A percentile compares a stretch with the other conserved stretches of the same genome.
These are phyloP conservation scores for Gynandropsis gynandra DNA, from an alignment of 345 rosid species.

Conservation along the genomic window DNA sequence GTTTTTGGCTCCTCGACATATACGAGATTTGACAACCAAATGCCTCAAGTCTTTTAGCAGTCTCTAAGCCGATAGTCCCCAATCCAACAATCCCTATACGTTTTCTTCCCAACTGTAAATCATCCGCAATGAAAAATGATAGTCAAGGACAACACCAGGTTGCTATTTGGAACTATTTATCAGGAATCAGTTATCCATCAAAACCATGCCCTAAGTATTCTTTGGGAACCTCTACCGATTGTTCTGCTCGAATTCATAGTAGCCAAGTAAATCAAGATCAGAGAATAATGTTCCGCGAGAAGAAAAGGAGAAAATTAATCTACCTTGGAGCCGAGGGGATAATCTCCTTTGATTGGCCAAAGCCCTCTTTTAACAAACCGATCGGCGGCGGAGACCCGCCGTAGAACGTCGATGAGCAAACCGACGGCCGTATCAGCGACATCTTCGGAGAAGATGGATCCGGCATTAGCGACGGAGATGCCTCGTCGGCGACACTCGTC, in stretches of 20 bases:
- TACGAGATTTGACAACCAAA: conserved; percentile 39
- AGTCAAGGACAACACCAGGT: too few species aligned
- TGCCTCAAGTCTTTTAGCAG: conserved; percentile 25
- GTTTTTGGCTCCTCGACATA: conserved; percentile 33
- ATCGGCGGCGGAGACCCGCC: conserved; percentile 32
- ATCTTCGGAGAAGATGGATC: conserved; percentile 31
- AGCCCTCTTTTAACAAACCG: conserved; percentile 28
- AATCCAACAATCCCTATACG: conserved; percentile 46
- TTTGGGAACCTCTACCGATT: too few species aligned
- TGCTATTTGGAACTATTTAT: too few species aligned
- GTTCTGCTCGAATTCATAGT: too few species aligned
- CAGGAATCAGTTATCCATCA: too few species aligned
- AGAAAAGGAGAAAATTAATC: background rate
- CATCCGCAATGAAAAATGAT: background rate
- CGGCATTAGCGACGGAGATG: conserved; percentile 34
- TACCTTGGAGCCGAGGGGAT: conserved; percentile 39
- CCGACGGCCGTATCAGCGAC: conserved; percentile 39
- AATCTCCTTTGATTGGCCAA: conserved; percentile 33
- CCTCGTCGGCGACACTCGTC: conserved; percentile 37
- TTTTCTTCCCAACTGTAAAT: conserved; percentile 37
- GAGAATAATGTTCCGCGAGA: too few species aligned
- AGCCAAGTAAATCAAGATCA: too few species aligned
- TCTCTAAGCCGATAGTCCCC: conserved; percentile 34
- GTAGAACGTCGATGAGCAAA: conserved; percentile 38
- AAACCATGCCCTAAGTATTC: too few species aligned